Percentiles rank a stretch among this genome's conserved stretches.
Evolutionary conservation across 1,284 basidiomycete genomes (phyloP).

Genomic region (Ustilago vetiveriae): DNA sequence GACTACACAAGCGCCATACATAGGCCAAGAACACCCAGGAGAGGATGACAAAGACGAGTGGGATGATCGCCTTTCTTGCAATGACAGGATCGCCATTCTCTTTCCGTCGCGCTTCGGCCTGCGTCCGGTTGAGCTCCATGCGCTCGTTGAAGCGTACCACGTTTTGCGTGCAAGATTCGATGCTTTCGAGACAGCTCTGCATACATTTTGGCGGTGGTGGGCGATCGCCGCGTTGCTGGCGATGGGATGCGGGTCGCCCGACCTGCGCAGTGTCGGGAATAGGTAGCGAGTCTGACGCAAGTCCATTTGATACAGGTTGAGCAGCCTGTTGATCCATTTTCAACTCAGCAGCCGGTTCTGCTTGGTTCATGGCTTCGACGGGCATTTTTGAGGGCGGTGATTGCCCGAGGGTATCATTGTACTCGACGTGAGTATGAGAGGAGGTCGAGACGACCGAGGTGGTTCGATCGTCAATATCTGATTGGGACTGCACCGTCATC

Average conservation of each 20-base stretch:
- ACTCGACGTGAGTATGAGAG: conserved; percentile 34
- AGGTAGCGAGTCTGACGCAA: background rate
- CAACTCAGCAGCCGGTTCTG: background rate
- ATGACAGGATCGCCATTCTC: conserved; percentile 39
- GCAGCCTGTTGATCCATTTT: background rate
- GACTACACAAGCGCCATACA: conserved; percentile 53
- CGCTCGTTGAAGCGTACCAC: conserved; percentile 49
- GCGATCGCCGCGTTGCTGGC: background rate
- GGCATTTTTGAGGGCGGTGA: conserved; percentile 21
- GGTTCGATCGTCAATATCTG: conserved; percentile 22
- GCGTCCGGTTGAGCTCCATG: conserved; percentile 21
- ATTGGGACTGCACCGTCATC: conserved; percentile 1
- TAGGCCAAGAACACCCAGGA: conserved; percentile 58
- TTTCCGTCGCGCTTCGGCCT: conserved; percentile 21
- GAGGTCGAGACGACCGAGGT: conserved; percentile 24
- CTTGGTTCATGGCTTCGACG: conserved; percentile 1
- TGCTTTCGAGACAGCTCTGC: conserved; percentile 33
- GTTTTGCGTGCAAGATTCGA: conserved; percentile 40
- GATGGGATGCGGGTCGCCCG: background rate
- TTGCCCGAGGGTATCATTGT: conserved; percentile 1
- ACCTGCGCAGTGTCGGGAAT: conserved; percentile 3
- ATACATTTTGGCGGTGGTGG: conserved; percentile 49
- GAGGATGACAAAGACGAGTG: conserved; percentile 52
- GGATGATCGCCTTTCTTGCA: conserved; percentile 48
- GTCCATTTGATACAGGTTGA: background rate